These are phyloP conservation scores for Pichia inconspicua DNA, from an alignment of 1,139 yeast species.

Conservation along the genomic window DNA sequence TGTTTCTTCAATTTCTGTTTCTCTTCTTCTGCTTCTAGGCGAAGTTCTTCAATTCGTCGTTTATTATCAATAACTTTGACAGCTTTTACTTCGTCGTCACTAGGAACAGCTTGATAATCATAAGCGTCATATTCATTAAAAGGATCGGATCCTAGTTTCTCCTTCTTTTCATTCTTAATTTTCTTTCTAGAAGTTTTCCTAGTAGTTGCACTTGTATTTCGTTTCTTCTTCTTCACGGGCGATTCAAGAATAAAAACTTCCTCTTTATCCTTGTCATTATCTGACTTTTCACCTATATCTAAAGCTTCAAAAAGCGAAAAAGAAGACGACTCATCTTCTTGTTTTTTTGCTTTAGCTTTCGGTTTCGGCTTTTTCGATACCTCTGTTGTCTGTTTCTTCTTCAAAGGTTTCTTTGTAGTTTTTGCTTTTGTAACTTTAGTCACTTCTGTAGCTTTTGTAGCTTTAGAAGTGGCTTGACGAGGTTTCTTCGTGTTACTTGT, in stretches of 20 bases:
- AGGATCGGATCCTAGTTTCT: not conserved
- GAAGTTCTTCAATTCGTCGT: constrained; percentile 1
- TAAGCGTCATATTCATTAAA: not conserved
- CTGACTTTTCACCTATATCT: constrained; percentile 3
- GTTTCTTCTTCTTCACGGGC: constrained; percentile 7
- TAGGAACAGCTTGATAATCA: not conserved
- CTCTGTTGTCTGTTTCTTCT: not conserved
- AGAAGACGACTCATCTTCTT: not conserved
- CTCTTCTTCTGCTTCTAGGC: not conserved
- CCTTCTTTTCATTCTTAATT: not conserved
- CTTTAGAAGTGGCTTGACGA: not conserved
- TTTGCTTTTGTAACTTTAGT: too few relatives aligned
- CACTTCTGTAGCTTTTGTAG: not conserved
- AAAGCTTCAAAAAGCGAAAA: constrained; percentile 10
- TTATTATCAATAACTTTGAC: not conserved
- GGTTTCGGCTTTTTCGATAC: not conserved
- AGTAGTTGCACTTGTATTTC: not conserved
- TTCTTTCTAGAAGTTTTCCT: not conserved
- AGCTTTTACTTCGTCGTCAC: not conserved
- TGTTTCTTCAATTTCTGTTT: not conserved
- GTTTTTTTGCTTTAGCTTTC: not conserved
- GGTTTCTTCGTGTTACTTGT: not conserved
- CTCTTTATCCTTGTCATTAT: not conserved
- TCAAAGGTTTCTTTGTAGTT: not conserved
- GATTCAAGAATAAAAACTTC: constrained; percentile 10